These are phyloP conservation scores for Exophiala bonariae DNA, from an alignment of 2,329 filamentous ascomycete species.

Conservation along the genomic window DNA sequence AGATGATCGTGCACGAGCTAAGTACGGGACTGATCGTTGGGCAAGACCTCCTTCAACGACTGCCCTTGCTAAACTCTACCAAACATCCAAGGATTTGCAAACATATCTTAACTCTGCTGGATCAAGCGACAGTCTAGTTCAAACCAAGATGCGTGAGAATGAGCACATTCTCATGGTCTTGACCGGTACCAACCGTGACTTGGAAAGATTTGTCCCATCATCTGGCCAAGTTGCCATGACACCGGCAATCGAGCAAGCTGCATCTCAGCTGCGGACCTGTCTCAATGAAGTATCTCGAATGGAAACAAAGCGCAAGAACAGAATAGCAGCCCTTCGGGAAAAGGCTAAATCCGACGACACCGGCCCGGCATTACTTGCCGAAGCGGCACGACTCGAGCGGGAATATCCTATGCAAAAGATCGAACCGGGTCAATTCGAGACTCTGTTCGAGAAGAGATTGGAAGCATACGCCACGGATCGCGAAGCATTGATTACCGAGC, in stretches of 20 bases:
- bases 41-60: conserved; percentile 65
- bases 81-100: conserved; percentile 74
- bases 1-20: conserved; percentile 71
- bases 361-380: conserved; percentile 73
- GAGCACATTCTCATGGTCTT: conserved; percentile 75
- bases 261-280: conserved; percentile 71
- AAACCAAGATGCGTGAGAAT: conserved; percentile 74
- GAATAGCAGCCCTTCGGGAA: conserved; percentile 74
- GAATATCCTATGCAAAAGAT: conserved; percentile 82
- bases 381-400: conserved; percentile 81
- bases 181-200: conserved; percentile 73
- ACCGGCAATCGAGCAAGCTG: conserved; percentile 75
- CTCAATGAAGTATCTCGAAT: conserved; percentile 84
- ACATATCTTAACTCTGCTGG: conserved; percentile 77
- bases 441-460: conserved; percentile 81
- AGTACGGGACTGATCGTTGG: conserved; percentile 89
- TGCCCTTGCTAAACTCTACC: conserved; percentile 73
- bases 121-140: conserved; percentile 68
- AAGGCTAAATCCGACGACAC: conserved; percentile 88
- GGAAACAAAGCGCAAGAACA: conserved; percentile 76
- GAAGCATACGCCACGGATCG: conserved; percentile 79
- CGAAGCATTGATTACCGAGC: conserved; percentile 69
- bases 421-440: conserved; percentile 86
- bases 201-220: conserved; percentile 87
- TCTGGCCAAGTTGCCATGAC: conserved; percentile 77